Conservation (phyloP, 1,284 basidiomycete genomes). For the Erythrobasidium hasegawianum region DNA sequence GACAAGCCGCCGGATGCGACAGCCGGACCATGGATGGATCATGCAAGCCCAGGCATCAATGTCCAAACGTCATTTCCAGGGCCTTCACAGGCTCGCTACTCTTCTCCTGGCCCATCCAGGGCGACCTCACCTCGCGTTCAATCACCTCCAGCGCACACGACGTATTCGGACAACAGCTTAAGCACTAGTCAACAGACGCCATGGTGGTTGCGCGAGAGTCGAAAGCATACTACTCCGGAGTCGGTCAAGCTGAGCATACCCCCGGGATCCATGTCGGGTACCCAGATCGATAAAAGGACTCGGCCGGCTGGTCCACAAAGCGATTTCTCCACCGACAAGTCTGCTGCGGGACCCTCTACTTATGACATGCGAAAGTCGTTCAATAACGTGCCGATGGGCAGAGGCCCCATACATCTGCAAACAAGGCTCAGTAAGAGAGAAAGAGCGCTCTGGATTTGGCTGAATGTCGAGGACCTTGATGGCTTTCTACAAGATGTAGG, state of each 20-base stretch:
- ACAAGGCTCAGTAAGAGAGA: conserved; percentile 53
- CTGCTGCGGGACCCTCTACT: too few relatives aligned
- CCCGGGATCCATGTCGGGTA: background rate
- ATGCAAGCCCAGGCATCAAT: background rate
- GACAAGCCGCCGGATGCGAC: background rate
- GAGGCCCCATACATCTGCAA: conserved; percentile 24
- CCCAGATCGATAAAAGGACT: too few relatives aligned
- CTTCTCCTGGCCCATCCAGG: background rate
- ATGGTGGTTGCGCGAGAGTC: conserved; percentile 27
- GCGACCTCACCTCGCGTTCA: background rate
- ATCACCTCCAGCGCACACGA: background rate
- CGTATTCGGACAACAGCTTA: conserved; percentile 20
- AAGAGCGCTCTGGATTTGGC: conserved; percentile 95
- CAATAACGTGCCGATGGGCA: background rate
- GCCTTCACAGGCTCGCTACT: background rate
- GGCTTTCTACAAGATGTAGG: conserved; percentile 88
- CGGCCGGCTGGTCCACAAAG: too few relatives aligned
- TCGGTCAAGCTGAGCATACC: conserved; percentile 2
- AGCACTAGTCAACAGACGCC: background rate
- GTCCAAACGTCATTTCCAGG: background rate
- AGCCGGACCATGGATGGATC: background rate
- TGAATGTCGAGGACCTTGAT: conserved; percentile 95
- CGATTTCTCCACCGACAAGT: too few relatives aligned
- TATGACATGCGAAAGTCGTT: background rate
- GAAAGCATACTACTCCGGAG: conserved; percentile 8